phyloP scores from a whole-genome alignment of 768 basidiomycete species.

The Phylloporus sp. region DNA sequence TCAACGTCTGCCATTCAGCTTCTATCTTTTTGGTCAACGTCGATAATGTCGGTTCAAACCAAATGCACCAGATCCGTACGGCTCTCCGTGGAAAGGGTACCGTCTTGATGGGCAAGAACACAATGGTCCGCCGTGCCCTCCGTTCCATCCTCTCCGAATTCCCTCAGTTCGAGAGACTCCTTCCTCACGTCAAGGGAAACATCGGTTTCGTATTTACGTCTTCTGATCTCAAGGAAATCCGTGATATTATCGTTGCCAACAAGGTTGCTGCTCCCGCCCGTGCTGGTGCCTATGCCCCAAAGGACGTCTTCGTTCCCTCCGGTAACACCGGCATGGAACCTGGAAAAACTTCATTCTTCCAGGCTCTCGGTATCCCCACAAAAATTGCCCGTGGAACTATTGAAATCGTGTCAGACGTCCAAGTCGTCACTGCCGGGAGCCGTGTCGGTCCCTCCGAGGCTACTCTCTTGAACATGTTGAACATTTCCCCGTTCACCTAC shows the following conservation, averaged over 20 bases:
- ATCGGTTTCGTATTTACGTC: slow-evolving; percentile 98
- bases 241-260: slow-evolving; percentile 91
- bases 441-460: slow-evolving; percentile 98
- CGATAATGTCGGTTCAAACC: slow-evolving; percentile 99
- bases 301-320: slow-evolving; percentile 86
- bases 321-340: slow-evolving; percentile 99
- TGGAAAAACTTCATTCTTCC: slow-evolving; percentile 99
- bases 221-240: slow-evolving; percentile 88
- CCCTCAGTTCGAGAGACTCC: slow-evolving; percentile 94
- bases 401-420: slow-evolving; percentile 96
- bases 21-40: slow-evolving; percentile 99
- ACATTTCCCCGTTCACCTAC: slow-evolving; percentile 99
- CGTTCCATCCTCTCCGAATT: slow-evolving; percentile 83
- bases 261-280: slow-evolving; percentile 98
- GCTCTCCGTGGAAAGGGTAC: slow-evolving; percentile 94
- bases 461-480: slow-evolving; percentile 97
- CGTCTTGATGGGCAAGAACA: slow-evolving; percentile 99
- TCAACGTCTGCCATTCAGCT: slow-evolving; percentile 43
- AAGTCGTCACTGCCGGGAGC: slow-evolving; percentile 87
- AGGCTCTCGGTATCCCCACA: slow-evolving; percentile 98
- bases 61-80: slow-evolving; percentile 97
- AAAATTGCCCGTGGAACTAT: slow-evolving; percentile 99
- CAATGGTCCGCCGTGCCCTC: slow-evolving; percentile 98
- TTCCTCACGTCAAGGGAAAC: slow-evolving; percentile 95
- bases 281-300: slow-evolving; percentile 93